A percentile compares a stretch with the other conserved stretches of the same genome.
Evolutionary conservation across 2,329 filamentous ascomycete genomes (phyloP).

Genomic region (Chaetothyriales sp.): DNA sequence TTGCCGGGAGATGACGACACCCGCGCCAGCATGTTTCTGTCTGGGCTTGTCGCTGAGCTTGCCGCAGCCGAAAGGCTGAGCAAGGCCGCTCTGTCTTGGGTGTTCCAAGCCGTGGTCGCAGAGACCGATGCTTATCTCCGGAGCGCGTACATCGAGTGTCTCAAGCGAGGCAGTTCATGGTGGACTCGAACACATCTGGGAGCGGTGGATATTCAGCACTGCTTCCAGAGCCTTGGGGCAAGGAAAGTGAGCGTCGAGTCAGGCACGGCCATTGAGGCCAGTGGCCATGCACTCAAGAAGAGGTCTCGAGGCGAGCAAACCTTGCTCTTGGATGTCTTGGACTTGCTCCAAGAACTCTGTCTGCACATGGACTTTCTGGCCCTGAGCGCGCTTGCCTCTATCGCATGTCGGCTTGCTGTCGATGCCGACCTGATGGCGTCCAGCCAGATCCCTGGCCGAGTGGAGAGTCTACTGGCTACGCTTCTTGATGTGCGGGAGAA

Average conservation of each 20-base stretch:
- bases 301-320: not conserved
- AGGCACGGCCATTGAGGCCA: not conserved
- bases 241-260: constrained; percentile 8
- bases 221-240: constrained; percentile 13
- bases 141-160: constrained; percentile 43
- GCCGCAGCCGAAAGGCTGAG: constrained; percentile 38
- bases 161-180: constrained; percentile 34
- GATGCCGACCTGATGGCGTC: constrained; percentile 14
- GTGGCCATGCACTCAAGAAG: constrained; percentile 6
- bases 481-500: constrained; percentile 9
- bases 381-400: constrained; percentile 13
- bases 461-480: constrained; percentile 10
- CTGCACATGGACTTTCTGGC: constrained; percentile 15
- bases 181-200: constrained; percentile 15
- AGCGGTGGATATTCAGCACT: constrained; percentile 8
- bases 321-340: not conserved
- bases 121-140: constrained; percentile 45
- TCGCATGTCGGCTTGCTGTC: constrained; percentile 12
- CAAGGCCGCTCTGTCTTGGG: constrained; percentile 54
- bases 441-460: constrained; percentile 5
- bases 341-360: constrained; percentile 2
- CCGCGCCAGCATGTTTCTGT: constrained; percentile 47
- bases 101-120: constrained; percentile 28
- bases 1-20: constrained; percentile 29
- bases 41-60: constrained; percentile 47